Evolutionary conservation across 495 filamentous ascomycete genomes (phyloP).

Genomic region (Xylaria nigripes): DNA sequence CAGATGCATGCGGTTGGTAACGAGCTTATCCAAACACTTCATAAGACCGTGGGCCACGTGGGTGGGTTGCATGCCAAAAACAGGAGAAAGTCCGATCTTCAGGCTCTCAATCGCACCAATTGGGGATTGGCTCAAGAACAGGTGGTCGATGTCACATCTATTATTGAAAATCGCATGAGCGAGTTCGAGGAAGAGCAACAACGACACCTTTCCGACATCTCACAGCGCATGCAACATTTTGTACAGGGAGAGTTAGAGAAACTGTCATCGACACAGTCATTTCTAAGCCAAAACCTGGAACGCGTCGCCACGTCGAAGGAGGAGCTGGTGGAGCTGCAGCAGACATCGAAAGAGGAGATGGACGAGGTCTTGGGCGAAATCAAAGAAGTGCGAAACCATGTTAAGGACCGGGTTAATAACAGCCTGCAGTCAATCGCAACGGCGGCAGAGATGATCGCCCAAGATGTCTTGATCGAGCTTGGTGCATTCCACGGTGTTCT

Average conservation of each 20-base stretch:
- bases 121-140: constrained; percentile 72
- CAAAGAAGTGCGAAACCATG: constrained; percentile 73
- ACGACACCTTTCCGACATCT: constrained; percentile 55
- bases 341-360: constrained; percentile 74
- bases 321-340: constrained; percentile 59
- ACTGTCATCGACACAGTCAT: constrained; percentile 54
- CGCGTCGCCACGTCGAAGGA: constrained; percentile 57
- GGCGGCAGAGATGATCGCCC: constrained; percentile 79
- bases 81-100: constrained; percentile 72
- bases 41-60: constrained; percentile 69
- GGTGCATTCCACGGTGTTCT: constrained; percentile 73
- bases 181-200: constrained; percentile 63
- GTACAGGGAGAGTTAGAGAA: constrained; percentile 62
- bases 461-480: constrained; percentile 84
- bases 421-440: constrained; percentile 76
- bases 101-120: constrained; percentile 61
- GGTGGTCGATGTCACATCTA: constrained; percentile 62
- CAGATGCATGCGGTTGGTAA: constrained; percentile 62
- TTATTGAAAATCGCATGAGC: constrained; percentile 65
- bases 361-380: constrained; percentile 87
- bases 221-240: constrained; percentile 61
- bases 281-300: constrained; percentile 58
- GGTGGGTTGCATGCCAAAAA: constrained; percentile 74
- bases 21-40: constrained; percentile 66
- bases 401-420: constrained; percentile 76